Evolutionary conservation across 2,329 filamentous ascomycete species (phyloP).

Genomic region (Dactylellina parvicollis): DNA sequence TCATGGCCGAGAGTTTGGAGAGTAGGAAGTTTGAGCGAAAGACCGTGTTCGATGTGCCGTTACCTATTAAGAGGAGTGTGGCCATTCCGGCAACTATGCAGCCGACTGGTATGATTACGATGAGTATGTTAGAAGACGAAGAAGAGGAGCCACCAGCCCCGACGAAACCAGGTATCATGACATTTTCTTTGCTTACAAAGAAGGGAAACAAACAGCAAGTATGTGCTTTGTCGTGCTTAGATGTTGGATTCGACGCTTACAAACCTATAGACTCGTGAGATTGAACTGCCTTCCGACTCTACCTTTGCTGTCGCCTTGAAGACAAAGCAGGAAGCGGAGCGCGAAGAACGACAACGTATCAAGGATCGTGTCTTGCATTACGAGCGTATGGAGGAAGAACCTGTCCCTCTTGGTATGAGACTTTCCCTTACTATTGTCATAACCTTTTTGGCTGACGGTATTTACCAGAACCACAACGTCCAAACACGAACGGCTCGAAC

Average conservation of each 20-base stretch:
- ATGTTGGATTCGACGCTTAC: not conserved
- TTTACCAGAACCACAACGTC: constrained; percentile 34
- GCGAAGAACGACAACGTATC: constrained; percentile 96
- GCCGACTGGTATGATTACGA: constrained; percentile 32
- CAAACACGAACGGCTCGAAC: constrained; percentile 41
- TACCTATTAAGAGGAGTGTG: constrained; percentile 78
- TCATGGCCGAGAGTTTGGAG: constrained; percentile 97
- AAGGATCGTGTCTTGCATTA: constrained; percentile 97
- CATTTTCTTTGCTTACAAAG: constrained; percentile 95
- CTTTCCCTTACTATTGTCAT: constrained; percentile 41
- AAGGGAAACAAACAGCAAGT: constrained; percentile 95
- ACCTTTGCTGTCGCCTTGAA: constrained; percentile 97
- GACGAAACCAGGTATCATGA: constrained; percentile 74
- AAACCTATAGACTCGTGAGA: constrained; percentile 54
- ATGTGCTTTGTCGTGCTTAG: constrained; percentile 6
- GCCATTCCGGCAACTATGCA: constrained; percentile 56
- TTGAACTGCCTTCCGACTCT: constrained; percentile 74
- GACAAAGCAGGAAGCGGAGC: constrained; percentile 91
- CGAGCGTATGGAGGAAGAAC: constrained; percentile 76
- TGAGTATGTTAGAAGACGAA: constrained; percentile 51
- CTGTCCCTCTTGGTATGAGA: constrained; percentile 22
- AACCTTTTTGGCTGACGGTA: not conserved
- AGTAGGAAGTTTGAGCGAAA: constrained; percentile 96
- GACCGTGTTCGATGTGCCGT: constrained; percentile 90
- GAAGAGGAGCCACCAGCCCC: constrained; percentile 38